These are phyloP conservation scores for Letharia columbiana DNA, from an alignment of 495 filamentous ascomycete genomes.

Conservation along the genomic window DNA sequence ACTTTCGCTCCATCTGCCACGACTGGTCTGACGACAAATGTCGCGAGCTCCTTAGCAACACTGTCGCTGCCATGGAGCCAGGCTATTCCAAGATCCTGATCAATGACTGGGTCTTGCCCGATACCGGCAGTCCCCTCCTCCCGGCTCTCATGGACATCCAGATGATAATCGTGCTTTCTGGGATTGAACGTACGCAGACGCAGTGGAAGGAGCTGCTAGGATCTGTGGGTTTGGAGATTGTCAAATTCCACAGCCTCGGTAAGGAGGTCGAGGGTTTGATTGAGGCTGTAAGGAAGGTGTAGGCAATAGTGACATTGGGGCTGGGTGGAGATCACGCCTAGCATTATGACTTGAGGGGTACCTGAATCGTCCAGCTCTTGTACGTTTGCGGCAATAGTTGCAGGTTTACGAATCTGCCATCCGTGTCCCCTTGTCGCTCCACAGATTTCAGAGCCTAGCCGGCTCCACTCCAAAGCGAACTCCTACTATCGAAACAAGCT, in stretches of 20 bases:
- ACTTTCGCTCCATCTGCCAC: conserved; percentile 41
- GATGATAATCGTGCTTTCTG: conserved; percentile 24
- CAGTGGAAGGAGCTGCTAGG: conserved; percentile 23
- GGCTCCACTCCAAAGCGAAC: no score
- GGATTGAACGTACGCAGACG: conserved; percentile 25
- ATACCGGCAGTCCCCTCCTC: conserved; percentile 19
- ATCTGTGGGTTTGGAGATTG: conserved; percentile 24
- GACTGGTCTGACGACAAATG: conserved; percentile 39
- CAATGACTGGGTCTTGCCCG: conserved; percentile 26
- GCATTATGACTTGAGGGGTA: neutral
- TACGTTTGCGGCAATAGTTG: no score
- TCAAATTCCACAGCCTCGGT: conserved; percentile 27
- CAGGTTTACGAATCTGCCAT: no score
- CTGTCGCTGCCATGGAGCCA: conserved; percentile 15
- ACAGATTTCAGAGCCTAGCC: no score
- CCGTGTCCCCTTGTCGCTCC: no score
- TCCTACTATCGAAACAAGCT: no score
- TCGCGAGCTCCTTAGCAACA: conserved; percentile 27
- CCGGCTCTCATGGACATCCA: conserved; percentile 24
- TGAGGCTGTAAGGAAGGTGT: conserved; percentile 19
- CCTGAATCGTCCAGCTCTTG: no score
- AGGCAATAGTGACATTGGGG: neutral
- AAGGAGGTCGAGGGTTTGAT: conserved; percentile 29
- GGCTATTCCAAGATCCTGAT: conserved; percentile 21
- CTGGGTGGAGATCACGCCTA: neutral